Evolutionary conservation across 2,329 filamentous ascomycete genomes (phyloP).

Genomic region (Teratosphaeria viscida): DNA sequence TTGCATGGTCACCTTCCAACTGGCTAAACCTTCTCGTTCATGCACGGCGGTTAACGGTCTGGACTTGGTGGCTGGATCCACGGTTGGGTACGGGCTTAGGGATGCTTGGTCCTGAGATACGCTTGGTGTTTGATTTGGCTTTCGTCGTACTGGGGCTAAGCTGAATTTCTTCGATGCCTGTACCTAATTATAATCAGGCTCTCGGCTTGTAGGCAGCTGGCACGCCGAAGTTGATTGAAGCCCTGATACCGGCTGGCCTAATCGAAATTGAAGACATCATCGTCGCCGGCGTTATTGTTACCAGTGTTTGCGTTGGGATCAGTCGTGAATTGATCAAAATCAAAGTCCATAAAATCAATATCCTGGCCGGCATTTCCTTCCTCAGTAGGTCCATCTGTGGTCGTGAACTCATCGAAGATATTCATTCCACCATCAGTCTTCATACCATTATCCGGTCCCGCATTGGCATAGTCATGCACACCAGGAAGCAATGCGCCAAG

Average conservation of each 20-base stretch:
- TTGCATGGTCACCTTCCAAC: neutral
- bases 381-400: conserved; percentile 4
- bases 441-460: conserved; percentile 4
- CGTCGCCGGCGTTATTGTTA: neutral
- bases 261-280: neutral
- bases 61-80: neutral
- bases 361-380: neutral
- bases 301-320: neutral
- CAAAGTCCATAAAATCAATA: neutral
- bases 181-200: neutral
- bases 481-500: conserved; percentile 30
- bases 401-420: neutral
- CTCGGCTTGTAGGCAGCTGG: neutral
- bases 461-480: conserved; percentile 32
- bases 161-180: neutral
- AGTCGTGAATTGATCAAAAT: neutral
- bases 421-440: neutral
- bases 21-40: neutral
- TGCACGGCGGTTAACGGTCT: neutral
- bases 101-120: neutral
- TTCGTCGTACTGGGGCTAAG: neutral
- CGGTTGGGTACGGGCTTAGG: neutral
- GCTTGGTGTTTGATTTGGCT: neutral
- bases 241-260: neutral
- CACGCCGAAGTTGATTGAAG: neutral